Evolutionary conservation across 495 filamentous ascomycete genomes (phyloP).

Genomic region (Jackrogersella multiformis): DNA sequence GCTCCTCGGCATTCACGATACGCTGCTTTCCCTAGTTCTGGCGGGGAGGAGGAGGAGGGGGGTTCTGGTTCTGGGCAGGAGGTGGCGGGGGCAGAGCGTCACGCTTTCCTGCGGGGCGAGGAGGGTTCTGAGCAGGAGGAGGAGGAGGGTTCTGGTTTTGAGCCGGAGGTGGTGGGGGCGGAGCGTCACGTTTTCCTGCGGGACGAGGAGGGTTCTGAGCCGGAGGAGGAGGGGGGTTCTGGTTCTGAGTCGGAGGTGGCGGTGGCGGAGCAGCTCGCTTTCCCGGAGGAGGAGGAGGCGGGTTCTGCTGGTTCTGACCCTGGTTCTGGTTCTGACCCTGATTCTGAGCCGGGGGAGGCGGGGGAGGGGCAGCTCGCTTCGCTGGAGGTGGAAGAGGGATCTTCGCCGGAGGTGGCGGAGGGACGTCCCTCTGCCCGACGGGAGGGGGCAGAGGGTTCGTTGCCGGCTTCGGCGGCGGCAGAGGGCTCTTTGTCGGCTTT

Average conservation of each 20-base stretch:
- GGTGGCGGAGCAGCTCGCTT: not conserved
- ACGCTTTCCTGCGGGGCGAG: not conserved
- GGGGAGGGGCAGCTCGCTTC: not conserved
- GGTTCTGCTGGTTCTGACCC: too few relatives aligned
- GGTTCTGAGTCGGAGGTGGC: too few relatives aligned
- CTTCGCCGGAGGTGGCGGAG: conserved; percentile 2
- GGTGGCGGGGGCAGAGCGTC: conserved; percentile 2
- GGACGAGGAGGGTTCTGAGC: not conserved
- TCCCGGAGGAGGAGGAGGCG: not conserved
- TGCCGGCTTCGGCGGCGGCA: not conserved
- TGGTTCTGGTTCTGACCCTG: too few relatives aligned
- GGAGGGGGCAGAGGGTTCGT: not conserved
- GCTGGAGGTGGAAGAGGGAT: not conserved
- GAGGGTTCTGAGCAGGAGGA: not conserved
- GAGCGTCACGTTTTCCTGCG: not conserved
- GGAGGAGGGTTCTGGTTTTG: not conserved
- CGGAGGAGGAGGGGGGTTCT: not conserved
- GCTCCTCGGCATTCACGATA: not conserved
- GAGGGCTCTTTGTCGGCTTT: not conserved
- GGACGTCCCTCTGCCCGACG: too few relatives aligned
- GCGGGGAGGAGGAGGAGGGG: too few relatives aligned
- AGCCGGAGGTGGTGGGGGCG: not conserved
- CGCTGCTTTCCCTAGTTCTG: not conserved
- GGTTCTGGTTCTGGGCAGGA: not conserved
- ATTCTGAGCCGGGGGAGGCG: not conserved